A percentile compares a stretch with the other conserved stretches of the same genome.
Evolutionary conservation across 805 yeast genomes (phyloP).

Genomic region (Scheffersomyces stipitis): DNA sequence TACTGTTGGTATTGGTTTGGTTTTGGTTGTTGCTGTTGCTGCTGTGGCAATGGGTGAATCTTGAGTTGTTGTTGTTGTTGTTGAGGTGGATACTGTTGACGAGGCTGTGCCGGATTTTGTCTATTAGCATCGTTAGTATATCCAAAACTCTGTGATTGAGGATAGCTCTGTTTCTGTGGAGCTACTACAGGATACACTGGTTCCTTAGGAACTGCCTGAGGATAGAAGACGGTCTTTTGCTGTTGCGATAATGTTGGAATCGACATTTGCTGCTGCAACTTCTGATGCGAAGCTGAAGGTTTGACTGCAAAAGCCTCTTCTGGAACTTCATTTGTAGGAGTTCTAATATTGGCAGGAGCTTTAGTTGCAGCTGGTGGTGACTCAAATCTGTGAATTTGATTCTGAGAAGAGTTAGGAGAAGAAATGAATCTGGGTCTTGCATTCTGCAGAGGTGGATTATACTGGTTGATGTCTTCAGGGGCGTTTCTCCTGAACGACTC

Average conservation of each 20-base stretch:
- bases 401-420: slow-evolving; percentile 32
- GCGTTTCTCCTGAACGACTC: slow-evolving; percentile 4
- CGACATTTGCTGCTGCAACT: slow-evolving; percentile 2
- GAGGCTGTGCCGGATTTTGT: slow-evolving; percentile 27
- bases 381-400: slow-evolving; percentile 13
- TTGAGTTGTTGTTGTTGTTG: slow-evolving; percentile 3
- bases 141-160: slow-evolving; percentile 12
- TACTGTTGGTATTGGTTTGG: slow-evolving; percentile 6
- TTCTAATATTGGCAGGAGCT: no score
- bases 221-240: slow-evolving; percentile 2
- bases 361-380: no score
- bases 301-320: no score
- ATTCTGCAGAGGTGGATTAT: slow-evolving; percentile 5
- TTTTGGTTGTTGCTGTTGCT: slow-evolving; percentile 10
- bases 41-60: slow-evolving; percentile 1
- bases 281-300: no score
- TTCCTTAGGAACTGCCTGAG: slow-evolving; percentile 1
- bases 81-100: slow-evolving; percentile 2
- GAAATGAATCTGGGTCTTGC: slow-evolving; percentile 30
- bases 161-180: slow-evolving; percentile 14
- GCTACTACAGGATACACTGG: slow-evolving; percentile 8
- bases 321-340: no score
- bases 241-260: slow-evolving; percentile 8
- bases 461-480: not conserved
- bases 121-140: slow-evolving; percentile 7